Base-by-base conservation (phyloP, 768 basidiomycete species). In the Trichaptum fuscoviolaceum region DNA sequence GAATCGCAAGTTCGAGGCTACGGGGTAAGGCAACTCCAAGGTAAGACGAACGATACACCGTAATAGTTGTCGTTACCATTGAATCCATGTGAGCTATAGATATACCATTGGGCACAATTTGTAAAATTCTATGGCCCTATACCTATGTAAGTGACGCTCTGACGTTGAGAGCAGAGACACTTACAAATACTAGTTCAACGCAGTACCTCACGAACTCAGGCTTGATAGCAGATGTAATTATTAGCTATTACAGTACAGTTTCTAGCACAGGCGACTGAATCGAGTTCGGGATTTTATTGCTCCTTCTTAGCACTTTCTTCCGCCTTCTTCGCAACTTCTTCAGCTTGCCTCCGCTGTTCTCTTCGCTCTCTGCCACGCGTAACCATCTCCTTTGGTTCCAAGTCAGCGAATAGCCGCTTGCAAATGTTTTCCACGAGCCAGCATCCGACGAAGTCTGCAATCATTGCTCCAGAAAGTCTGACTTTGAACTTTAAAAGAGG, bases 401-500 rank as follows among this genome's bases (percentile, higher is more conserved):
- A 80, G 71, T 93, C 87, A 12, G 95, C 95, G 75, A 99, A 96
- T 30, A 96, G 75, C 62, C 82, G 78, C 76, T 98, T 99, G 82
- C 95, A 95, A 7, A 80, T 74, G 63, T 82, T 82, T 75, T 99
- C 96, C 62, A 97, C 83, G 61, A 88, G 71, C 85, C 86, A 98
- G 73, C 96, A 98, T 0, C 93, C 94, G 7, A 76, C 85, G 69
- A 97, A 97, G 77, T 99, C 97, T 62, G 88, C 75, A 30, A 92
- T 71, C 97, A 99, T 99, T 58, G 87, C 82, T 10, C 79, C 69
- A 0, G 93, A 95, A 68, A 99, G 76, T 66, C 83, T 84, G 71
- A 90, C 64, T 75, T 90, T 92, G 85, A 99, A 99, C 94, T 96
- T 67, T n/a, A n/a, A 1, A n/a, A 26, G n/a, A 63, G 25, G 26